phyloP scores from a whole-genome alignment of 2,329 filamentous ascomycete genomes.

The Verticillium longisporum region DNA sequence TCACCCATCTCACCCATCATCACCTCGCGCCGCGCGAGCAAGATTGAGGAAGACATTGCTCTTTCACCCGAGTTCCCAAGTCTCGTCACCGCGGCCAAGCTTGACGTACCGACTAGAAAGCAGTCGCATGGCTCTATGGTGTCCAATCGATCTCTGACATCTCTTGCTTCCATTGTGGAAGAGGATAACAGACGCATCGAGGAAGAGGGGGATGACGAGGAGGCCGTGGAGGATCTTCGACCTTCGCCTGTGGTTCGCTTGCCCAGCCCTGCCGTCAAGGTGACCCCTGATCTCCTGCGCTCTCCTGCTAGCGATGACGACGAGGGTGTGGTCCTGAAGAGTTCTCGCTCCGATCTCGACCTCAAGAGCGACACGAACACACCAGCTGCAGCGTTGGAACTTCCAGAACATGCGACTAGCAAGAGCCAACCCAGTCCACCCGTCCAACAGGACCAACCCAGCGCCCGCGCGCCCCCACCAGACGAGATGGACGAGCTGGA shows the following conservation, averaged over 20 bases:
- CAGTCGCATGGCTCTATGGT: slow-evolving; percentile 13
- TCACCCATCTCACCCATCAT: slow-evolving; percentile 27
- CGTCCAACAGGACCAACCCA: neutral
- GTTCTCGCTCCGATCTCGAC: slow-evolving; percentile 10
- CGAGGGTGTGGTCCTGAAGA: slow-evolving; percentile 30
- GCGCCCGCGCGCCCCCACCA: slow-evolving; percentile 2
- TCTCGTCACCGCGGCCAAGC: slow-evolving; percentile 21
- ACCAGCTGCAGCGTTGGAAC: neutral
- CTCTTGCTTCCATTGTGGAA: slow-evolving; percentile 40
- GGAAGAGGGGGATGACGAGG: slow-evolving; percentile 6
- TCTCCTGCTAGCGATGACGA: slow-evolving; percentile 29
- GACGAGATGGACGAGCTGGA: slow-evolving; percentile 5
- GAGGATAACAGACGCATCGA: slow-evolving; percentile 16
- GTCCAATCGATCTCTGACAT: slow-evolving; percentile 29
- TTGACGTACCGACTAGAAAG: slow-evolving; percentile 18
- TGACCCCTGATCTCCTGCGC: slow-evolving; percentile 12
- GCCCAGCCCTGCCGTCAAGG: slow-evolving; percentile 20
- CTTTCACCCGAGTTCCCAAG: slow-evolving; percentile 27
- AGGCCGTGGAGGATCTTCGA: slow-evolving; percentile 1
- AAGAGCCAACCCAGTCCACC: neutral
- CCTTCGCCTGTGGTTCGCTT: slow-evolving; percentile 13
- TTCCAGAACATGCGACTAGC: neutral
- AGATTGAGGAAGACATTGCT: slow-evolving; percentile 23
- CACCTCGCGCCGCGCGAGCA: slow-evolving; percentile 23
- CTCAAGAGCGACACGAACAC: neutral